Evolutionary conservation across 805 yeast species (phyloP).

Genomic region (Clavispora phyllophila): DNA sequence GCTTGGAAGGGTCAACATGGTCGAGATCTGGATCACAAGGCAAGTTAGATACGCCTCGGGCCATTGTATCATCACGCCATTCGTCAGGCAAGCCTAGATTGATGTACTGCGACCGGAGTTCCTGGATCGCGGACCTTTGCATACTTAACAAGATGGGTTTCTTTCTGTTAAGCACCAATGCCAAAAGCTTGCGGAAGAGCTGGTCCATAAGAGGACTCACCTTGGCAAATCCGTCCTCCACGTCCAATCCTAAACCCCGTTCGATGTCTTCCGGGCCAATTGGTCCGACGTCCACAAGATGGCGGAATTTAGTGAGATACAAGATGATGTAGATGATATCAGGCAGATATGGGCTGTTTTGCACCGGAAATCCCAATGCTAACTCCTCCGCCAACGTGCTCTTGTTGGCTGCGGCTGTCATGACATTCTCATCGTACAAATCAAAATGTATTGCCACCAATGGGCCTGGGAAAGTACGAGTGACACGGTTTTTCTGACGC

Average conservation of each 20-base stretch:
- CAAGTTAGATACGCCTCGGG: conserved; percentile 3
- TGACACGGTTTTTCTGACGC: conserved; percentile 22
- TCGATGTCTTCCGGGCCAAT: conserved; percentile 38
- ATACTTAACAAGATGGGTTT: conserved; percentile 21
- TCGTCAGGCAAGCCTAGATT: conserved; percentile 34
- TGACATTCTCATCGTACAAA: conserved; percentile 33
- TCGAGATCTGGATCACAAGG: conserved; percentile 7
- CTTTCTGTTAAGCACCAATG: conserved; percentile 34
- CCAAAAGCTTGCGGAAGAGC: conserved; percentile 27
- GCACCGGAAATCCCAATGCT: conserved; percentile 31
- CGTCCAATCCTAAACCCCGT: conserved; percentile 25
- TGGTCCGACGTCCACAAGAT: conserved; percentile 17
- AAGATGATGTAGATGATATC: conserved; percentile 31
- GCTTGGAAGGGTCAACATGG: conserved; percentile 21
- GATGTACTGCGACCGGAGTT: conserved; percentile 24
- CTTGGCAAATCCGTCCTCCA: conserved; percentile 1
- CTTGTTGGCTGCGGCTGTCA: conserved; percentile 15
- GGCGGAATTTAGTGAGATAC: conserved; percentile 28
- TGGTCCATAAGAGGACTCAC: conserved; percentile 29
- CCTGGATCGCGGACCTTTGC: conserved; percentile 27
- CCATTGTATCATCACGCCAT: conserved; percentile 26
- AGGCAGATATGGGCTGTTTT: conserved; percentile 16
- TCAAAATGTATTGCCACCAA: conserved; percentile 30
- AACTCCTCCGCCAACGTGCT: conserved; percentile 19
- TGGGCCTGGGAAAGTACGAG: conserved; percentile 38